A percentile compares a stretch with the other conserved stretches of the same genome.
phyloP scores from a whole-genome alignment of 2,329 filamentous ascomycete species.

The Colletotrichum gloeosporioides region DNA sequence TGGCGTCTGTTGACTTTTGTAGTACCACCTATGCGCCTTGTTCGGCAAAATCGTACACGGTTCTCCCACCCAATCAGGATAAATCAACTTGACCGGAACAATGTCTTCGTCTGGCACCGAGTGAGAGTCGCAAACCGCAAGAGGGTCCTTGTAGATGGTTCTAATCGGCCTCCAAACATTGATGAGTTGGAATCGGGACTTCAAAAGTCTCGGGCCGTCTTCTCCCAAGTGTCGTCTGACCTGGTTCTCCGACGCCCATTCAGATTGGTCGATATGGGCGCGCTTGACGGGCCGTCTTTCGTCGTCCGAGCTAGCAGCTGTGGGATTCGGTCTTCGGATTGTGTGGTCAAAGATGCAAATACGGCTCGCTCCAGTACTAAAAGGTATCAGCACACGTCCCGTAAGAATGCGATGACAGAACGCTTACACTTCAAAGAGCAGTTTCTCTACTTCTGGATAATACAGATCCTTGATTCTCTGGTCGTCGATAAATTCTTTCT shows the following conservation, averaged over 20 bases:
- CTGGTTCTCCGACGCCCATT: conserved; percentile 25
- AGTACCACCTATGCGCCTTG: conserved; percentile 54
- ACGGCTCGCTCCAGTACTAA: conserved; percentile 58
- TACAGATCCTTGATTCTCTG: conserved; percentile 66
- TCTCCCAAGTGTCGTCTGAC: conserved; percentile 18
- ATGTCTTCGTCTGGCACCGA: conserved; percentile 43
- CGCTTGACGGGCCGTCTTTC: conserved; percentile 44
- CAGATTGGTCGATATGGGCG: conserved; percentile 51
- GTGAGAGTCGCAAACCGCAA: conserved; percentile 41
- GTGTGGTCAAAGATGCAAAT: conserved; percentile 70
- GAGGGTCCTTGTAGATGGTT: conserved; percentile 47
- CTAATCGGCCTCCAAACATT: conserved; percentile 52
- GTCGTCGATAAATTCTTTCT: conserved; percentile 53
- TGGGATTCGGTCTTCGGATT: conserved; percentile 41
- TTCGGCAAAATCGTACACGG: conserved; percentile 40
- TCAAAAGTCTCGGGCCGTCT: not conserved
- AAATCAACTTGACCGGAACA: conserved; percentile 38
- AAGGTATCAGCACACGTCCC: not conserved
- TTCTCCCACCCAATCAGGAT: conserved; percentile 35
- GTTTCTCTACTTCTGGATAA: conserved; percentile 73
- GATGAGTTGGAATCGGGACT: conserved; percentile 9
- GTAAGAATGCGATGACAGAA: not conserved
- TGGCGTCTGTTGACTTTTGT: conserved; percentile 54
- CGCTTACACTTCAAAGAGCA: conserved; percentile 36
- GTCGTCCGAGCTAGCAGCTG: not conserved